Evolutionary conservation across 768 basidiomycete genomes (phyloP).

Genomic region (Lactifluus subvellereus): DNA sequence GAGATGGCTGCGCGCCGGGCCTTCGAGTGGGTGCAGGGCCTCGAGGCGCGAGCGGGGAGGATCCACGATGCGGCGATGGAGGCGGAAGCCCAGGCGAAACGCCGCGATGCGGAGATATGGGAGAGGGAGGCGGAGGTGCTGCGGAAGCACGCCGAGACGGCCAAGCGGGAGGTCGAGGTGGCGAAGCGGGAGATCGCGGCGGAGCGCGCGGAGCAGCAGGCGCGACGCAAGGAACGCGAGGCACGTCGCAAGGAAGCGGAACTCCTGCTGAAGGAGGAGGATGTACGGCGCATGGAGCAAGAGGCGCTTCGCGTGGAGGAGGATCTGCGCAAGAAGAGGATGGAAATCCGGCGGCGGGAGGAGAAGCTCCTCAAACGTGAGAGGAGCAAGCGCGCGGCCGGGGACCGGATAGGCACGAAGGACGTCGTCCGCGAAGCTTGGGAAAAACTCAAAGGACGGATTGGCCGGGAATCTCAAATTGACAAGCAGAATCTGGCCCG

Average conservation of each 20-base stretch:
- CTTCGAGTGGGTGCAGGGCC: constrained; percentile 10
- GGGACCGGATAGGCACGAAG: not conserved
- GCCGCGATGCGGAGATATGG: constrained; percentile 11
- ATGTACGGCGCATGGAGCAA: constrained; percentile 1
- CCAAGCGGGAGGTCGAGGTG: constrained; percentile 8
- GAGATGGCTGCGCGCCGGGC: constrained; percentile 16
- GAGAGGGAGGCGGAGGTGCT: constrained; percentile 14
- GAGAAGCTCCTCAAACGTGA: not conserved
- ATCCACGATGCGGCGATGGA: constrained; percentile 13
- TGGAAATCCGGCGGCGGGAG: not conserved
- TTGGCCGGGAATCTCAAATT: constrained; percentile 1
- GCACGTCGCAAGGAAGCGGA: constrained; percentile 15
- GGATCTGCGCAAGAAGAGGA: constrained; percentile 1
- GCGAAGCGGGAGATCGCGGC: constrained; percentile 6
- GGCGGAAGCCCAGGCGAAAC: constrained; percentile 2
- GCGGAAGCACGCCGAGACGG: constrained; percentile 5
- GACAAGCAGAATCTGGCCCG: not conserved
- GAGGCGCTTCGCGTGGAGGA: constrained; percentile 11
- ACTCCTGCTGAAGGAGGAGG: constrained; percentile 2
- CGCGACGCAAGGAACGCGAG: constrained; percentile 2
- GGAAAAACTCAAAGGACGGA: constrained; percentile 11
- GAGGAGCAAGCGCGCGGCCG: not conserved
- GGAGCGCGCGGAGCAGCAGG: constrained; percentile 8
- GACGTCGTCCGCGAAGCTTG: constrained; percentile 6
- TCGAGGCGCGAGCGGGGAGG: constrained; percentile 9